A percentile compares a stretch with the other conserved stretches of the same genome.
Evolutionary conservation across 2,329 filamentous ascomycete genomes (phyloP).

Genomic region (Neoscytalidium dimidiatum): DNA sequence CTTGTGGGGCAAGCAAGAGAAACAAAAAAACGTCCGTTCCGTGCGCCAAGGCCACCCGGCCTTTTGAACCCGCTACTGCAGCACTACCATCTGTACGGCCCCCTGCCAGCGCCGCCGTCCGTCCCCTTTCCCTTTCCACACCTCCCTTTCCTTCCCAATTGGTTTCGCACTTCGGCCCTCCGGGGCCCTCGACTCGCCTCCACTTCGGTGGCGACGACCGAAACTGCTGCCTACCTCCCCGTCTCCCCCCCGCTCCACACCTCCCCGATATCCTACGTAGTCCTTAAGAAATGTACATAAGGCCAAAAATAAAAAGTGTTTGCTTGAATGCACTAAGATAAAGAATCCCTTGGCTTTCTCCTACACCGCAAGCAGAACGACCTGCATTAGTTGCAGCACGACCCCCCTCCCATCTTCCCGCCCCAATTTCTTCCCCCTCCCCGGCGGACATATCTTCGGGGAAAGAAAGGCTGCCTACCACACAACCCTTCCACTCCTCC

Average conservation of each 20-base stretch:
- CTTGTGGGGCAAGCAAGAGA: background rate
- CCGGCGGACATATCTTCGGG: background rate
- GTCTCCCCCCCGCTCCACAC: too few relatives aligned
- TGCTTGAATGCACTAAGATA: background rate
- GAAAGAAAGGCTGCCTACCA: background rate
- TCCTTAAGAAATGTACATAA: too few relatives aligned
- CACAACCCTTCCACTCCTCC: too few relatives aligned
- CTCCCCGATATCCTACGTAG: too few relatives aligned
- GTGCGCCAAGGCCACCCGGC: background rate
- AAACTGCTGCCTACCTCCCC: too few relatives aligned
- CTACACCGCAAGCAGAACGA: background rate
- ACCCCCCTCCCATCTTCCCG: background rate
- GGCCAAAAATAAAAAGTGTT: too few relatives aligned
- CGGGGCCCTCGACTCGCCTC: too few relatives aligned
- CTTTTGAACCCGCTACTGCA: background rate
- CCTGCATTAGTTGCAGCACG: constrained; percentile 7
- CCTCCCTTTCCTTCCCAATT: background rate
- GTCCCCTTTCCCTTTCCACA: background rate
- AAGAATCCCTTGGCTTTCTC: background rate
- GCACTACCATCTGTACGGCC: background rate
- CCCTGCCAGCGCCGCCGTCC: background rate
- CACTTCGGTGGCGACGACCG: too few relatives aligned
- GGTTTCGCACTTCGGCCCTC: background rate
- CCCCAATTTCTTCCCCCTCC: too few relatives aligned
- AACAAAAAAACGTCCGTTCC: background rate